Conservation (phyloP, 2,329 filamentous ascomycete genomes). For the Pseudogymnoascus sp. region DNA sequence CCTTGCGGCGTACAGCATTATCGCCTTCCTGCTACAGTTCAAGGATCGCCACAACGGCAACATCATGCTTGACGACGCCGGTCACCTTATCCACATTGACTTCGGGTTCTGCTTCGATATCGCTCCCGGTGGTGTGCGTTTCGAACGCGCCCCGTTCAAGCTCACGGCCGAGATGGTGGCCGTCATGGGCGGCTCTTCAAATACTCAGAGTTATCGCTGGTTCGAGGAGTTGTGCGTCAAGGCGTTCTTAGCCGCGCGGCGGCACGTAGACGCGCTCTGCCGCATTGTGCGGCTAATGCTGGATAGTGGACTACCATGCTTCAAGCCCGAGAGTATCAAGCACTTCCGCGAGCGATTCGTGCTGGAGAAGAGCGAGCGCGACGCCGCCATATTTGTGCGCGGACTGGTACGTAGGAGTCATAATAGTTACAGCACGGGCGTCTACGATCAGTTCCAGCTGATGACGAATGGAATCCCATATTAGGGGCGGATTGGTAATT, state of each 20-base stretch:
- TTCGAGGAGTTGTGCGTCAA: conserved; percentile 97
- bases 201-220: conserved; percentile 83
- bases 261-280: conserved; percentile 78
- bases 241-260: conserved; percentile 80
- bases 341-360: conserved; percentile 93
- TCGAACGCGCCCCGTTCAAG: conserved; percentile 97
- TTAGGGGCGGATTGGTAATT: neutral
- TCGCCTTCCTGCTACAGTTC: conserved; percentile 94
- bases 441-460: conserved; percentile 97
- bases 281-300: conserved; percentile 93
- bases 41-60: conserved; percentile 99
- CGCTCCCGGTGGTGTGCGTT: conserved; percentile 90
- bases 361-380: conserved; percentile 79
- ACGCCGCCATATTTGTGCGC: conserved; percentile 91
- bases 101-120: conserved; percentile 99
- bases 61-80: conserved; percentile 97
- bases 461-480: conserved; percentile 97
- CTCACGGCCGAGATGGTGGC: conserved; percentile 95
- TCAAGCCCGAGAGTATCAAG: conserved; percentile 90
- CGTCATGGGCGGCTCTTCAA: conserved; percentile 88
- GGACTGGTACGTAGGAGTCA: conserved; percentile 86
- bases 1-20: conserved; percentile 97
- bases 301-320: conserved; percentile 91
- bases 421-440: conserved; percentile 80
- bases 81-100: conserved; percentile 96